Evolutionary conservation across 164 flowering plant species (phyloP).

Genomic region (Piper longum): DNA sequence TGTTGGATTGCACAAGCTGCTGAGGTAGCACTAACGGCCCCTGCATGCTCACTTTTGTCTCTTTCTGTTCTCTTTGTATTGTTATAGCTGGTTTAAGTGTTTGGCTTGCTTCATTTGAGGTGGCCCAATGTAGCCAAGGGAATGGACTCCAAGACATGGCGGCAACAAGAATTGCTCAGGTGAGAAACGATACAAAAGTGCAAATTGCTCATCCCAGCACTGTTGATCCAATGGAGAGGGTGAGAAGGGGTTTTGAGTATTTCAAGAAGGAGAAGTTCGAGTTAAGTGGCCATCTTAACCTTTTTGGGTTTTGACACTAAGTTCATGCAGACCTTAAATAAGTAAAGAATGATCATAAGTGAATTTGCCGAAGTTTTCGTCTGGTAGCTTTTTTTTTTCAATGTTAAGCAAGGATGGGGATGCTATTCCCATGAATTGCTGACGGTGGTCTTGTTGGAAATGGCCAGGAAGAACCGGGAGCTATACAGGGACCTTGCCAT

Average conservation of each 20-base stretch:
- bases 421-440: no score
- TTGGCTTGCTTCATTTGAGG: background rate
- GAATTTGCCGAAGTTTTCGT: no score
- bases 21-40: slow-evolving; percentile 11
- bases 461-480: no score
- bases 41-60: background rate
- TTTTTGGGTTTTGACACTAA: no score
- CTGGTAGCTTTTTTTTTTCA: no score
- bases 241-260: slow-evolving; percentile 48
- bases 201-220: slow-evolving; percentile 12
- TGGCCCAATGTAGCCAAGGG: slow-evolving; percentile 14
- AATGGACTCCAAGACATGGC: slow-evolving; percentile 43
- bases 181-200: slow-evolving; percentile 45
- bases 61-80: background rate
- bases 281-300: slow-evolving; percentile 21
- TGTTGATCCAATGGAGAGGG: slow-evolving; percentile 37
- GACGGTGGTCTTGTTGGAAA: no score
- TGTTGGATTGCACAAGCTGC: slow-evolving; percentile 47
- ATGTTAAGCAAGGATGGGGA: no score
- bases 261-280: slow-evolving; percentile 77
- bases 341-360: no score
- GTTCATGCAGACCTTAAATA: no score
- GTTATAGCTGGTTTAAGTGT: background rate
- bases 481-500: no score
- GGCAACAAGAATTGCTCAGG: slow-evolving; percentile 50